Base-by-base conservation (phyloP, 2,329 filamentous ascomycete genomes). In the Cladophialophora immunda region DNA sequence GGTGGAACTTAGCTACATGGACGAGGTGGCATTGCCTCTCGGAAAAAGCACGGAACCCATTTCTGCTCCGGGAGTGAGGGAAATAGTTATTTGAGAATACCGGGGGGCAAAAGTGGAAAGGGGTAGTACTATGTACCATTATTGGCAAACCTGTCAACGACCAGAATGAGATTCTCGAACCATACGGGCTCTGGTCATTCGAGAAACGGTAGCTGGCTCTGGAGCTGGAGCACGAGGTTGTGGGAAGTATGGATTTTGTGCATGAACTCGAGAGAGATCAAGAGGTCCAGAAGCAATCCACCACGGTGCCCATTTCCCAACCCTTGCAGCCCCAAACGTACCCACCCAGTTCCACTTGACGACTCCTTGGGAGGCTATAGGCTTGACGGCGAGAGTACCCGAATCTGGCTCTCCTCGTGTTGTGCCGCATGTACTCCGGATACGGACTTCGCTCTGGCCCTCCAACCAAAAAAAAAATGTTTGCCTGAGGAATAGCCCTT, bases 271-370 rank as follows among this genome's bases (percentile, higher is more conserved):
- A 22, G 30, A 5, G 52, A 59, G 30, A 50, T 25, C 50, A 55
- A 54, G 59, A 55, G 61, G 53, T 57, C 61, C 61, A 63, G 59
- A 62, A 62, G 53, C 61, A 34, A 55, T 52, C 61, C 61, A 58
- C 53, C 29, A 34, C 19, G 45, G 9, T 50, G 22, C 17, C 45
- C 45, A 50, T 25, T 52, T 61, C 41, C 47, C 47, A 61, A 54
- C 47, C 58, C 58, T 58, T 25, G 6, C 29, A 36, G 22, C 36
- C 34, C 17, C 36, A 19, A 27, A 58, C n/a, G 36, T 47, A 27
- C 34, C 56, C 56, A 58, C 56, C 15, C 13, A 15, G 36, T 15
- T 52, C 57, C 57, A 59, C 57, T 30, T 11, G 30, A 50, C 19
- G 45, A 50, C 19, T 3, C 22, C 29, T 34, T 59, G 27, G 45